phyloP scores from a whole-genome alignment of 2,329 filamentous ascomycete species.

The Hirsutella minnesotensis region DNA sequence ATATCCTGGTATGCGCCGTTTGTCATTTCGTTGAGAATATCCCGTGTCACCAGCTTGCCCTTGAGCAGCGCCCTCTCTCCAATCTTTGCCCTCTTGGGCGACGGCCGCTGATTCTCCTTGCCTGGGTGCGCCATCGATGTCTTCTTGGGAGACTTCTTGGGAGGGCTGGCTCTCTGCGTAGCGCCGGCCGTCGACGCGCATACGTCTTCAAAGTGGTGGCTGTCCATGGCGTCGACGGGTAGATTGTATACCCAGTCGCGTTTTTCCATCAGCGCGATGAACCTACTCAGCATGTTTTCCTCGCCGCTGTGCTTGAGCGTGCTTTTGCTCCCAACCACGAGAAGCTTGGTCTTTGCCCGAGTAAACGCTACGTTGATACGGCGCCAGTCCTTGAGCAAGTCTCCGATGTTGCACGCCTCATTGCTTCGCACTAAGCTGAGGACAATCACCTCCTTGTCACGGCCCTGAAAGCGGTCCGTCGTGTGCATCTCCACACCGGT shows the following conservation, averaged over 20 bases:
- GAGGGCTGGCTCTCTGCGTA: conserved; percentile 16
- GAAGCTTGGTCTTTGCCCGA: conserved; percentile 78
- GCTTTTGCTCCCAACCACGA: conserved; percentile 71
- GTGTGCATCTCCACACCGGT: conserved; percentile 83
- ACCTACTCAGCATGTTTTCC: conserved; percentile 64
- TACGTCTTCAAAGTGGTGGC: conserved; percentile 54
- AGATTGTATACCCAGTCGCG: conserved; percentile 74
- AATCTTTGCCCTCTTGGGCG: conserved; percentile 44
- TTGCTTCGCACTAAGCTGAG: conserved; percentile 84
- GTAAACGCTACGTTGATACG: conserved; percentile 95
- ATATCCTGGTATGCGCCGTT: conserved; percentile 23
- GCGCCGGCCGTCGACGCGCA: conserved; percentile 30
- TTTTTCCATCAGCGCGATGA: conserved; percentile 66
- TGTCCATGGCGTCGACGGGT: conserved; percentile 47
- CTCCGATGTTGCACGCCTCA: conserved; percentile 70
- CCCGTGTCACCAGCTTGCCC: conserved; percentile 56
- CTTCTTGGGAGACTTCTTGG: conserved; percentile 15
- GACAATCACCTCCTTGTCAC: conserved; percentile 88
- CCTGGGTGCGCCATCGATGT: conserved; percentile 10
- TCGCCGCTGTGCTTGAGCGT: conserved; percentile 62
- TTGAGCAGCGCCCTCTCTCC: conserved; percentile 52
- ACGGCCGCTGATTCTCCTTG: conserved; percentile 35
- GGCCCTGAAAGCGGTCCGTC: conserved; percentile 89
- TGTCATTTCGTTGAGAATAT: conserved; percentile 65
- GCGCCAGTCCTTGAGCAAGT: conserved; percentile 81